phyloP scores from a whole-genome alignment of 2,329 filamentous ascomycete species.

The Phyllosticta paracitricarpa region DNA sequence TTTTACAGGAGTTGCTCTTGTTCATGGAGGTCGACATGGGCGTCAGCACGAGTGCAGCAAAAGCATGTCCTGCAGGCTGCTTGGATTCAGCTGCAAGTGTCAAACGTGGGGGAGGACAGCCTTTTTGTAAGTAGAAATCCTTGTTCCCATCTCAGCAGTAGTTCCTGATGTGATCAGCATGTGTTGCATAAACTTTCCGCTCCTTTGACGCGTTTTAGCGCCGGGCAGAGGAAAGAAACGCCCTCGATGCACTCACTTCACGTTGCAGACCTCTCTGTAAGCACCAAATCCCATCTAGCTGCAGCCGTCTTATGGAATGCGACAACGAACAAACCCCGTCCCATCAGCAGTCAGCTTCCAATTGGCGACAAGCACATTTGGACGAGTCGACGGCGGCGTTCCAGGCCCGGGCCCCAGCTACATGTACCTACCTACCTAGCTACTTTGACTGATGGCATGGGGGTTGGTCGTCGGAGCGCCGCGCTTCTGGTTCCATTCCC shows the following conservation, averaged over 20 bases:
- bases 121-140: background rate
- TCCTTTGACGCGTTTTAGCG: background rate
- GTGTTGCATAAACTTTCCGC: background rate
- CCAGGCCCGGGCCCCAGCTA: background rate
- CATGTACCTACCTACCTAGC: background rate
- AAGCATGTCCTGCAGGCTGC: no score
- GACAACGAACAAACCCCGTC: no score
- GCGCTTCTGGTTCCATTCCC: background rate
- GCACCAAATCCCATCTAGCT: background rate
- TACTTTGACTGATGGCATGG: background rate
- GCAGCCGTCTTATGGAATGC: no score
- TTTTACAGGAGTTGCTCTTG: background rate
- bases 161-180: background rate
- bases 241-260: no score
- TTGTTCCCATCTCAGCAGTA: background rate
- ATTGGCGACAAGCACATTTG: no score
- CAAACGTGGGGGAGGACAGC: background rate
- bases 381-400: background rate
- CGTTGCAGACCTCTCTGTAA: background rate
- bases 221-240: background rate
- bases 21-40: background rate
- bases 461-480: background rate
- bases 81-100: background rate
- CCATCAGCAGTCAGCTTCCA: no score
- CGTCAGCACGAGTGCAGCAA: no score